Evolutionary conservation across 768 basidiomycete genomes (phyloP), one percentile per base, ranked within the genome.

Genomic region (Boletus rufocinnamomeus): DNA sequence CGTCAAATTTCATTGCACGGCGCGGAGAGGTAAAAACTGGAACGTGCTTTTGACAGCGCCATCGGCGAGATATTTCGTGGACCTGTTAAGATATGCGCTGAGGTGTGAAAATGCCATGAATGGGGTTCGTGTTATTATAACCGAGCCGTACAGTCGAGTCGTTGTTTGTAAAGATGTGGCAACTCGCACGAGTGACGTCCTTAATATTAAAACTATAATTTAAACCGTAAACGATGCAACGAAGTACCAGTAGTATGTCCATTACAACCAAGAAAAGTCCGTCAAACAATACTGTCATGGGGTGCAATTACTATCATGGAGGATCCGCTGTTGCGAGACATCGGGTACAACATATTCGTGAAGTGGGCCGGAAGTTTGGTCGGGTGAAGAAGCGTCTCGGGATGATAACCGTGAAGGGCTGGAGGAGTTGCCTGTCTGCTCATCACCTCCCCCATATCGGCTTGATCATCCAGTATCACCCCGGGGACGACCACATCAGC

Each of bases 11-110:
- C 48, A 57, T 50, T 28, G 56, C 27, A 44, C 43, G 17, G 16
- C 8, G 47, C n/a, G 49, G 52, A 41, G 41, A 54, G 50, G 49
- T 56, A 64, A 65, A n/a, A 43, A 65, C 41, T 45, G 57, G 65
- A n/a, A 68, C 75, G 59, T 74, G 72, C 77, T 74, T 71, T 77
- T 78, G 58, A 74, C 71, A 27, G 76, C 71, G 66, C 72, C 74
- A 61, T 81, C 80, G 44, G 66, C 69, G 43, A 79, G 59, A 21
- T 77, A 52, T 57, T 73, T 74, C 47, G 74, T 72, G 27, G 77
- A 75, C 59, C 79, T 72, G 59, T 74, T 72, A 9, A 80, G 56
- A 58, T 78, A 80, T 32, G 69, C 52, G 43, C 54, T 19, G 50
- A 73, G 60, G 50, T 66, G 60, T 17, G 72, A 51, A 27, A 69